Base-by-base conservation (phyloP, 192 early-diverging fungal genomes). In the Coemansia sp. region DNA sequence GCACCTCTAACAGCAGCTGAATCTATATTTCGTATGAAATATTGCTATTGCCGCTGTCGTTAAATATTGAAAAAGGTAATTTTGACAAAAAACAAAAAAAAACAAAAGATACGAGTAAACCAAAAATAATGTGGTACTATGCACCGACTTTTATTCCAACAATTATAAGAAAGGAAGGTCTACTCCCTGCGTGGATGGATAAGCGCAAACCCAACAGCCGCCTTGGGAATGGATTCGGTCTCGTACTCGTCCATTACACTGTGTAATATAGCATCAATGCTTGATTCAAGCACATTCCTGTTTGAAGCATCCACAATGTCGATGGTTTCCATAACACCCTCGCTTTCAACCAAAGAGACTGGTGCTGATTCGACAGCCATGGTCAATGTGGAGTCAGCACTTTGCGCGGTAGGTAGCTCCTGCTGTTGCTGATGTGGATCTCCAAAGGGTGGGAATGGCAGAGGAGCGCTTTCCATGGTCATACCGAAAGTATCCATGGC, bases 191-290 rank as follows among this genome's bases (percentile, higher is more conserved):
- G 67, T 7, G 80, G 75, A 14, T 83, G 80, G 19, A 83, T 77
- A 41, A 83, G 68, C 8, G 80, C 80, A 77, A 83, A 83, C 4
- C 75, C 80, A 5, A 83, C 72, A 3, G 80, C 80, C 7, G 80
- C 80, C 63, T 83, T 83, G n/a, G 80, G 80, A n/a, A 57, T 70
- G 14, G 80, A 77, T 51, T 71, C 68, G 9, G 75, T 65, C 53
- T 68, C 50, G 61, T 83, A 83, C 14, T 74, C 75, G 46, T 74
- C 65, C 11, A 83, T 74, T 32, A 83, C 72, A 58, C 80, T 83
- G 44, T 83, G 80, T 50, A 83, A 50, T 13, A 83, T 69, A 2
- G 80, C 80, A 25, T 77, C 80, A 38, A 83, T 77, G 61, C 80
- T 77, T 5, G 80, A 74, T 59, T 83, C 80, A 43, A 83, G 75